These are phyloP conservation scores for Asterella californica DNA, from an alignment of 225 moss, liverwort and hornwort genomes.

Conservation along the genomic window DNA sequence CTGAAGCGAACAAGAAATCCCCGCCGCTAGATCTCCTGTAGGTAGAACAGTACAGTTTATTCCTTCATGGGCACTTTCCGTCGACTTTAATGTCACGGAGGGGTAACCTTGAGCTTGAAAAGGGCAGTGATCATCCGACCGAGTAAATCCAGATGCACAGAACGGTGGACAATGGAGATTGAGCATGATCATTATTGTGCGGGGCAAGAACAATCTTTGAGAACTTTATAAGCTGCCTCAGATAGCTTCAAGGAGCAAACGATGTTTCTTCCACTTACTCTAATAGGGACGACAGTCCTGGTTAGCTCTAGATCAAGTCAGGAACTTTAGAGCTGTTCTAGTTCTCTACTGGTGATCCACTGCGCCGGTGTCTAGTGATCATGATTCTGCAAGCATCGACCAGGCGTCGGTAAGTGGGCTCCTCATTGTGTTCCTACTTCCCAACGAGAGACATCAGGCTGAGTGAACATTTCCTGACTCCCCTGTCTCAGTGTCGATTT, in stretches of 20 bases:
- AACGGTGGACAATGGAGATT: too few relatives aligned
- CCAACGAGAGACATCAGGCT: not conserved
- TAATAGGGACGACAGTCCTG: not conserved
- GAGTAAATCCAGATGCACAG: not conserved
- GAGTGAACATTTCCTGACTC: not conserved
- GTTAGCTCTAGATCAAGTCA: not conserved
- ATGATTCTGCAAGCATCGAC: constrained; percentile 7
- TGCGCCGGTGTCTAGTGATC: not conserved
- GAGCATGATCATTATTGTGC: not conserved
- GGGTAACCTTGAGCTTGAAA: too few relatives aligned
- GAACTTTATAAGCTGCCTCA: not conserved
- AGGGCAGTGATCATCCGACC: not conserved
- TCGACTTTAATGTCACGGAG: too few relatives aligned
- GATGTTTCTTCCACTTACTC: not conserved
- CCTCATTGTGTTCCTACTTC: not conserved
- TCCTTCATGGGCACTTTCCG: not conserved
- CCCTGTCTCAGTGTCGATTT: not conserved
- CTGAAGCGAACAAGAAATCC: not conserved
- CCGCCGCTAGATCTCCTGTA: not conserved
- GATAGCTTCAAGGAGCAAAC: not conserved
- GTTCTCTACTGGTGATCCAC: not conserved
- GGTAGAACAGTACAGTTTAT: not conserved
- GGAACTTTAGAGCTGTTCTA: not conserved
- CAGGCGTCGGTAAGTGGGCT: not conserved
- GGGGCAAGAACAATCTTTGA: not conserved